Evolutionary conservation across 371 early-diverging fungal species (phyloP), one percentile per base, ranked within the genome.

Genomic region (Lichtheimia ornata): DNA sequence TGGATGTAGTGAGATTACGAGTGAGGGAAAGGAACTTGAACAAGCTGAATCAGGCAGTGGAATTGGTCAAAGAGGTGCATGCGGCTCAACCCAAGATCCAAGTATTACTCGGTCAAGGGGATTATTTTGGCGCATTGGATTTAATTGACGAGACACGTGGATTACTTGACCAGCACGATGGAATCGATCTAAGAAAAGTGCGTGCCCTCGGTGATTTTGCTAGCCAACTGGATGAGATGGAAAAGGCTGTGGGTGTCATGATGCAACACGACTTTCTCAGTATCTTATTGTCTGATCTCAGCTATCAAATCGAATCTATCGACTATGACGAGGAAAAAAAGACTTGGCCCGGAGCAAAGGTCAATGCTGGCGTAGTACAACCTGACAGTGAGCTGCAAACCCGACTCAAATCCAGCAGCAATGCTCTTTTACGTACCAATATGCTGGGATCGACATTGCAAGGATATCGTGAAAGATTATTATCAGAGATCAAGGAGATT

Each of bases 61-160:
- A 81, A 49, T 72, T 85, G 50, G 82, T 97, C 22, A 71, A 83
- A 53, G 86, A 88, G 44, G 80, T 96, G n/a, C 81, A 82, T 54
- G 84, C 91, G 5, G 86, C 88, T 1, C 91, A 90, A 62, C 90
- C 93, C 1, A 89, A 86, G 64, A 91, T 96, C 22, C 94, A 94
- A 63, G 80, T 85, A 14, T 70, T 97, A 25, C 67, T 96, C 6
- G 81, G 79, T 0, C 88, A 90, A 43, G 86, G 87, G 5, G 91
- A 96, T 67, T 93, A 90, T 62, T 88, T 93, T 62, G 92, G 84
- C 2, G 96, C 96, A 5, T 67, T 97, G 66, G 92, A 92, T 61
- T 68, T 96, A 43, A 88, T 97, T 35, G 90, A 89, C 24, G 91
- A 91, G 22, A 87, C 93, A 5, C 86, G 85, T 40, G 55, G 49